Conservation (phyloP, 148 eudicot genomes). For the Dysphania ambrosioides region DNA sequence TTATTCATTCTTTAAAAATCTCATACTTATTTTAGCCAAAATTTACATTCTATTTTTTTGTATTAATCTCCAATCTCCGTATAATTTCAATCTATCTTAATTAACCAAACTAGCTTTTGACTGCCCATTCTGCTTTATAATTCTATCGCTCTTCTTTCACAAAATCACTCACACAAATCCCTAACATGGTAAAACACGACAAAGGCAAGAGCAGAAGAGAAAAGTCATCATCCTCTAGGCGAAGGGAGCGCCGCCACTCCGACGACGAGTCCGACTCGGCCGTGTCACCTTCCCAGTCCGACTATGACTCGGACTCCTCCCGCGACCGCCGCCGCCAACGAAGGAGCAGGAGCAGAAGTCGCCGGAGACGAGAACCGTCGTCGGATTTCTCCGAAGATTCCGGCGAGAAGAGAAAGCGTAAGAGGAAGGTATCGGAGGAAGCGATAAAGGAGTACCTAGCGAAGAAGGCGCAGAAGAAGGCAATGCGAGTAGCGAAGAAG, state of each 20-base stretch:
- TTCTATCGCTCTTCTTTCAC: background rate
- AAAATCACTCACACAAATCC: background rate
- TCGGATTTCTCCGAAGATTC: constrained; percentile 23
- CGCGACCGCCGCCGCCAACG: constrained; percentile 18
- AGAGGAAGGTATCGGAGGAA: constrained; percentile 26
- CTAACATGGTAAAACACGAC: constrained; percentile 18
- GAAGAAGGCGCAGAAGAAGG: constrained; percentile 87
- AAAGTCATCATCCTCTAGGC: constrained; percentile 19
- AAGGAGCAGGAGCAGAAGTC: constrained; percentile 17
- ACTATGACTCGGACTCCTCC: constrained; percentile 22
- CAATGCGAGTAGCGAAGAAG: constrained; percentile 67
- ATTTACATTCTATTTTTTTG: no score
- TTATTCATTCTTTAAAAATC: no score
- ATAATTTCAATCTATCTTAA: no score
- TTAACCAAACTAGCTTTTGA: no score
- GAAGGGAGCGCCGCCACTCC: constrained; percentile 15
- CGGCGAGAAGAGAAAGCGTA: constrained; percentile 29
- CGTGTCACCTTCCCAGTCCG: constrained; percentile 15
- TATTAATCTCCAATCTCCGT: no score
- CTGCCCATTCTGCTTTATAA: no score
- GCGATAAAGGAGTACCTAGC: constrained; percentile 68
- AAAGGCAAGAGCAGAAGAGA: constrained; percentile 22
- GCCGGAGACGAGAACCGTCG: constrained; percentile 30
- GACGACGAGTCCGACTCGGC: constrained; percentile 24
- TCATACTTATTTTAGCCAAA: no score